Conservation (phyloP, 352 stramenopile species). For the Elongisporangium prolatum region DNA sequence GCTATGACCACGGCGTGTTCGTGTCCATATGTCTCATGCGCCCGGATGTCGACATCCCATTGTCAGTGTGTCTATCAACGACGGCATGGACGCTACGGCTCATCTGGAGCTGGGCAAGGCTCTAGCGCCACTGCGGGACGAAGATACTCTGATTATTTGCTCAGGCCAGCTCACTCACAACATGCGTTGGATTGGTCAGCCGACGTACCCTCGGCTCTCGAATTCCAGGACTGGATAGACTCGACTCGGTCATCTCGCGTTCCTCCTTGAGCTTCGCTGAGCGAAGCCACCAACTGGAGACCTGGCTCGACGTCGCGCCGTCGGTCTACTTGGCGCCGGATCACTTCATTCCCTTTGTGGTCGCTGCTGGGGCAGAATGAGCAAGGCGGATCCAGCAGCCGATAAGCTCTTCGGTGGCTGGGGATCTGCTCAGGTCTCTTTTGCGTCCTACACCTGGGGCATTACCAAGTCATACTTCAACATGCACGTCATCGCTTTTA, state of each 20-base stretch:
- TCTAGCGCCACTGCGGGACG: conserved; percentile 41
- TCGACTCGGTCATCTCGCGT: conserved; percentile 19
- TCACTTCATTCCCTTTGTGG: conserved; percentile 50
- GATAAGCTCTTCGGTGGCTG: no score
- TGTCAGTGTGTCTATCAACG: conserved; percentile 69
- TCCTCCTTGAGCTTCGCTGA: conserved; percentile 23
- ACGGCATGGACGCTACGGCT: conserved; percentile 21
- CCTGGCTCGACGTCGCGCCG: conserved; percentile 32
- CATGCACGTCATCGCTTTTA: no score
- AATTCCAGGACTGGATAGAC: conserved; percentile 32
- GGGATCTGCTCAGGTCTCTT: no score
- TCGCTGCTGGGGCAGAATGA: conserved; percentile 38
- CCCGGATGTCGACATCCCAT: conserved; percentile 87
- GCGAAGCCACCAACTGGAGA: conserved; percentile 23
- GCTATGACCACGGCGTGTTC: conserved; percentile 91
- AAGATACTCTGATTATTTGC: conserved; percentile 72
- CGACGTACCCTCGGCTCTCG: conserved; percentile 14
- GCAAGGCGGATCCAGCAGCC: no score
- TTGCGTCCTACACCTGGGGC: no score
- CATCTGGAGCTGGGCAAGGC: conserved; percentile 59
- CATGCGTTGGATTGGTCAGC: conserved; percentile 12
- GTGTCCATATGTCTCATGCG: conserved; percentile 88
- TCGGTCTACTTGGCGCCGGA: conserved; percentile 43
- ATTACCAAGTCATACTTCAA: no score
- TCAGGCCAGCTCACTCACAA: conserved; percentile 51